Evolutionary conservation across 208 protist species (phyloP).

Genomic region (Strigomonas culicis): DNA sequence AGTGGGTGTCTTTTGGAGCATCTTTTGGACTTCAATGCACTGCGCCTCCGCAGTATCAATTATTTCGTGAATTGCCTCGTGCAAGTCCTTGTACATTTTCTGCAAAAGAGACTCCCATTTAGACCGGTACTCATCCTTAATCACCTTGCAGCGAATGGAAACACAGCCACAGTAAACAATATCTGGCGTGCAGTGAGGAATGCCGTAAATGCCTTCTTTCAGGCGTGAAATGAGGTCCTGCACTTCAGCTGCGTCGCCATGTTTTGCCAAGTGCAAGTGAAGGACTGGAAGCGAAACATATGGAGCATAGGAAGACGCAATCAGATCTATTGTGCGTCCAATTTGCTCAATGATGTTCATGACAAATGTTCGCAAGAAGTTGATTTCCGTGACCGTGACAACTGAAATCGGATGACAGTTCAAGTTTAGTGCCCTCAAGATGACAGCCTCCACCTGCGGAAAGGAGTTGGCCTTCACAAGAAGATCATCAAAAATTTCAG

Average conservation of each 20-base stretch:
- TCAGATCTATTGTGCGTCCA: conserved; percentile 34
- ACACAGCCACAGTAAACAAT: conserved; percentile 75
- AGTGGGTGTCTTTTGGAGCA: conserved; percentile 38
- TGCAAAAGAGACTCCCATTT: conserved; percentile 57
- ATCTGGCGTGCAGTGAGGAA: conserved; percentile 49
- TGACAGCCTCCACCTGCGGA: conserved; percentile 41
- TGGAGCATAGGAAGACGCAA: conserved; percentile 32
- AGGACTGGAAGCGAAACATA: conserved; percentile 55
- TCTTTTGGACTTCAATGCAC: conserved; percentile 28
- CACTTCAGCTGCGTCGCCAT: conserved; percentile 24
- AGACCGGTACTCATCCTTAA: conserved; percentile 44
- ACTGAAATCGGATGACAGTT: conserved; percentile 33
- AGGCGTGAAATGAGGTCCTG: conserved; percentile 27
- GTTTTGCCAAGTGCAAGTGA: conserved; percentile 29
- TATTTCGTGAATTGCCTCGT: conserved; percentile 30
- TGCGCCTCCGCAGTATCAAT: conserved; percentile 32
- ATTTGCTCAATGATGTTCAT: conserved; percentile 34
- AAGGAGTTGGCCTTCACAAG: conserved; percentile 47
- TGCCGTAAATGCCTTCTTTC: conserved; percentile 34
- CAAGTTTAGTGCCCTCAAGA: conserved; percentile 62
- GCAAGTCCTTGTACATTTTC: conserved; percentile 39
- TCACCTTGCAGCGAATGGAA: conserved; percentile 47
- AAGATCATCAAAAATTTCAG: conserved; percentile 64
- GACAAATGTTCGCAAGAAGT: conserved; percentile 28
- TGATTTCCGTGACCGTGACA: conserved; percentile 31